Evolutionary conservation across 2,329 filamentous ascomycete species (phyloP), one percentile per base, ranked within the genome.

Genomic region (Ambrosiella xylebori): DNA sequence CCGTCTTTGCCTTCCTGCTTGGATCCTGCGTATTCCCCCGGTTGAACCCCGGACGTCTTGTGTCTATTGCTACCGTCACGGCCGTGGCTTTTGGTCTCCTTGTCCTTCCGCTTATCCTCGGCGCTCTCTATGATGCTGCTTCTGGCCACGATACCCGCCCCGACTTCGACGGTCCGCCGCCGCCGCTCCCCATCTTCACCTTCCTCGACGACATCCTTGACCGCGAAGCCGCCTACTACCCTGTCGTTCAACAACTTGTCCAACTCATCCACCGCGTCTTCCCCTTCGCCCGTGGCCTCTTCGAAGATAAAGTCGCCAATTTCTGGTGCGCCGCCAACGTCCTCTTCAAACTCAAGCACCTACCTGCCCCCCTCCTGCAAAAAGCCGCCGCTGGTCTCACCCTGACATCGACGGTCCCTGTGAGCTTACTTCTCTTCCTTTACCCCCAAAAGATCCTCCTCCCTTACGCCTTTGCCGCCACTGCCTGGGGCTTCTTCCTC

Each of bases 251-350:
- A 65, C 89, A 95, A 68, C 65, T 94, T 40, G 75, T 84, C 0
- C 94, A 98, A 70, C 80, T 89, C 64, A 71, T 96, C 9, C 88
- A 96, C 68, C 85, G 93, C n/a, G 79, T 97, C 59, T 97, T 98
- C 65, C 93, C 94, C 0, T 96, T 98, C 67, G 82, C 90, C 1
- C 82, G 93, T n/a, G 93, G 93, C 2, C 73, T 98, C 6, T 98
- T 97, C 65, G 94, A 98, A 71, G 93, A 97, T 73, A 98, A 98
- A 71, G 94, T 98, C 17, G 93, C 93, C 66, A 98, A 98, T 68
- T 85, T 96, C 65, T 98, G 93, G 93, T 98, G 93, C 68, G 85
- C 89, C 3, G 76, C 91, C 58, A 94, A 97, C 67, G 85, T 93
- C 0, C 76, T 94, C 58, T 76, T 95, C 72, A 98, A 98, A 71